These are phyloP conservation scores for Pholiota conissans DNA, from an alignment of 768 basidiomycete species.

Conservation along the genomic window DNA sequence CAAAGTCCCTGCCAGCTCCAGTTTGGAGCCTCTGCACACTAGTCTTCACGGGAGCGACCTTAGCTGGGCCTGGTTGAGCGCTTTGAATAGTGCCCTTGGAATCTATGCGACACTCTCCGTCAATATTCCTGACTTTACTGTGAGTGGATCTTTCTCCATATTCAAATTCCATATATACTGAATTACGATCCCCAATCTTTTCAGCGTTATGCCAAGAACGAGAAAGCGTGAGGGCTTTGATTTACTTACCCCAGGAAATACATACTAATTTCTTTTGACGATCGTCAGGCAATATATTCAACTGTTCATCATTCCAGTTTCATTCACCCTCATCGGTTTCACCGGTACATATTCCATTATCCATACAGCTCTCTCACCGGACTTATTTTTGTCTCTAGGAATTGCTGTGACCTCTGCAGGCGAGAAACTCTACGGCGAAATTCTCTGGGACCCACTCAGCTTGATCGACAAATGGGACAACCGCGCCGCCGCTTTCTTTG, in stretches of 20 bases:
- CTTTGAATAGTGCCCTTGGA: slow-evolving; percentile 76
- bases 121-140: slow-evolving; percentile 86
- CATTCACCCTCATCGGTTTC: slow-evolving; percentile 78
- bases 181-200: background rate
- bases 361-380: background rate
- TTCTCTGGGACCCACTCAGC: slow-evolving; percentile 71
- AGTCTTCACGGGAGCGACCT: slow-evolving; percentile 51
- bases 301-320: slow-evolving; percentile 69
- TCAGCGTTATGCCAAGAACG: slow-evolving; percentile 72
- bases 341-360: slow-evolving; percentile 43
- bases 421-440: slow-evolving; percentile 63
- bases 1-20: slow-evolving; percentile 59
- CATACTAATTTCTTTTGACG: background rate
- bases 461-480: slow-evolving; percentile 85
- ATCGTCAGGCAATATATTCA: slow-evolving; percentile 67
- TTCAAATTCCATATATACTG: background rate
- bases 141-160: too few species aligned
- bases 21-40: slow-evolving; percentile 55
- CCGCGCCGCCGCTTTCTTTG: slow-evolving; percentile 84
- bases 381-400: slow-evolving; percentile 29
- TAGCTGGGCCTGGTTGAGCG: slow-evolving; percentile 79
- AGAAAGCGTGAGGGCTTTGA: slow-evolving; percentile 51
- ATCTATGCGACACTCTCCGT: slow-evolving; percentile 72
- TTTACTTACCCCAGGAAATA: background rate
- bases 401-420: slow-evolving; percentile 82